Conservation (phyloP, 441 rosid species). For the Omphalea diandra region DNA sequence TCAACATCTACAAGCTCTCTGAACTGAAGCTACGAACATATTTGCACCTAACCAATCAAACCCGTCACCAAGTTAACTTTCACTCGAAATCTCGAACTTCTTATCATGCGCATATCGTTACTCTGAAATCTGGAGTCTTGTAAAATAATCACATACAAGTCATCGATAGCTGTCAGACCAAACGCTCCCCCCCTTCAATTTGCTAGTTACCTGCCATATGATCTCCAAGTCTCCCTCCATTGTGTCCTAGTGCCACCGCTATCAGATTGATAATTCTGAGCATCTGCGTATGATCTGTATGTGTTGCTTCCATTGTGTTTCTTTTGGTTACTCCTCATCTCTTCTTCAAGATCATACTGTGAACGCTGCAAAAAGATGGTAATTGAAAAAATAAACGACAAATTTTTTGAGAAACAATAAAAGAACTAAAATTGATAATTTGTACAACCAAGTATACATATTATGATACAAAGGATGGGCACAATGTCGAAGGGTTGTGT, state of each 20-base stretch:
- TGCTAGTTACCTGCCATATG: conserved; percentile 41
- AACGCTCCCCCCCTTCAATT: conserved; percentile 33
- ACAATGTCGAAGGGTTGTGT: too few relatives aligned
- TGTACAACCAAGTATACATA: neutral
- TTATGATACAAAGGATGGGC: conserved; percentile 5
- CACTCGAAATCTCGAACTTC: conserved; percentile 9
- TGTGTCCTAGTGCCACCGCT: conserved; percentile 51
- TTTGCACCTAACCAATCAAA: neutral
- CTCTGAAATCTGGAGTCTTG: neutral
- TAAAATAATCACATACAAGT: neutral
- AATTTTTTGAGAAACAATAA: neutral
- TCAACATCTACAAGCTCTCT: neutral
- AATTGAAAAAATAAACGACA: neutral
- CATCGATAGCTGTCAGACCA: conserved; percentile 38
- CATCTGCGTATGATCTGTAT: conserved; percentile 47
- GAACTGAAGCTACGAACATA: neutral
- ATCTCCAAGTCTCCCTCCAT: conserved; percentile 62
- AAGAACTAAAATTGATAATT: neutral
- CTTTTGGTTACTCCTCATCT: conserved; percentile 60
- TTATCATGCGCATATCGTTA: neutral
- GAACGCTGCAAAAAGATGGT: conserved; percentile 52
- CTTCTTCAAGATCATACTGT: conserved; percentile 86
- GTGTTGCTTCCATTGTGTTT: conserved; percentile 55
- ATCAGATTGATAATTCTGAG: conserved; percentile 50
- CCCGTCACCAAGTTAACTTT: neutral